Base-by-base conservation (phyloP, 495 filamentous ascomycete species). In the Aspergillus diversus region DNA sequence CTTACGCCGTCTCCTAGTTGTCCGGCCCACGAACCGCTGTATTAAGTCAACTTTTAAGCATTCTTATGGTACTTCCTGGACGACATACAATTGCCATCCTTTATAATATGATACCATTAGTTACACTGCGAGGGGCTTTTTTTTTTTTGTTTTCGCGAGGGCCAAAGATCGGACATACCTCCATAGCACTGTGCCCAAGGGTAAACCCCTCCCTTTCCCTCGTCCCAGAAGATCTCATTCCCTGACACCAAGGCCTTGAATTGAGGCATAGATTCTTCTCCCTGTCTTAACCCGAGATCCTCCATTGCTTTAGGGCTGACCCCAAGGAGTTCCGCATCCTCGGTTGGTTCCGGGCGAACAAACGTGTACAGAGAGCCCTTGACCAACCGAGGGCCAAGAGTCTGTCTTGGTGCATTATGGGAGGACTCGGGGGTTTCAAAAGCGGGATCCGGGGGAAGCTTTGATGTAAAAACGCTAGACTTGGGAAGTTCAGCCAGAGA, bases 161-260 rank as follows among this genome's bases (percentile, higher is more conserved):
- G 11, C 21, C 9, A 17, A 7, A 17, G 47, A 50, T 16, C 51
- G 59, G 32, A 65, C 71, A 63, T 62, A 80, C 94, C 95, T 59
- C 95, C 95, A 76, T 99, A 99, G 72, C 93, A 97, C 76, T 97
- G 93, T 37, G 96, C 92, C 95, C 95, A 99, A 12, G 95, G 96
- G 71, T 98, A 97, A 39, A 94, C 86, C 5, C 84, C 82, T 66
- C 89, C 77, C 71, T 84, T 83, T 46, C 87, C 86, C 60, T 85
- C 76, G 15, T 69, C 72, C 76, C 83, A 83, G 42, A 83, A 74
- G 60, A 96, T 82, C 68, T 87, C 86, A 71, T 97, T 97, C 4
- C 95, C 95, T 0, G 89, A 84, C 16, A 94, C 89, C 5, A 90
- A 78, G 8, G 86, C 79, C 63, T 86, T 82, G 79, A 99, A 98